phyloP scores from a whole-genome alignment of 768 basidiomycete species.

The Boletus rubroflammeus region DNA sequence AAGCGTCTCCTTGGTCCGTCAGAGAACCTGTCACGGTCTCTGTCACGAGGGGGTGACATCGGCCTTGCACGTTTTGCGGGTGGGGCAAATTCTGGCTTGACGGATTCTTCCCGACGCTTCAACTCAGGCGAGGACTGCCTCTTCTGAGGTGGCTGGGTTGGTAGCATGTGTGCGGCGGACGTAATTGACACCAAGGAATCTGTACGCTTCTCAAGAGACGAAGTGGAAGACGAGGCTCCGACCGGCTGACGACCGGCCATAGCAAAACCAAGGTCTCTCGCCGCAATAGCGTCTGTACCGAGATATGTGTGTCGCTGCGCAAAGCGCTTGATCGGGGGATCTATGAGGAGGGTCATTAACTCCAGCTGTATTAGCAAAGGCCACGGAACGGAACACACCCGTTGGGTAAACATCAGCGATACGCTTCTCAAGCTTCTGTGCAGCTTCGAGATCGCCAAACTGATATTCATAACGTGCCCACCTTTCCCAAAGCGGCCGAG shows the following conservation, averaged over 20 bases:
- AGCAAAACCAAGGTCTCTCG: conserved; percentile 83
- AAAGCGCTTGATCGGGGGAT: conserved; percentile 86
- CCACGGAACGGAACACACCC: conserved; percentile 44
- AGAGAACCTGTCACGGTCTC: conserved; percentile 46
- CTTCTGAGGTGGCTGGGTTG: conserved; percentile 22
- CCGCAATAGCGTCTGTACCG: conserved; percentile 83
- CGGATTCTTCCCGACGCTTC: conserved; percentile 43
- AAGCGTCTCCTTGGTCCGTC: conserved; percentile 38
- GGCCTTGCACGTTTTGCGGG: conserved; percentile 44
- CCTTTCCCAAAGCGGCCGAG: conserved; percentile 88
- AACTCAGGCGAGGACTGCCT: conserved; percentile 34
- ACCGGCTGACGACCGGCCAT: conserved; percentile 35
- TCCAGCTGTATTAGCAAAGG: not conserved
- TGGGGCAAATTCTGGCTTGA: conserved; percentile 37
- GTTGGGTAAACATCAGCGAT: conserved; percentile 85
- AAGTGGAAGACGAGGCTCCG: conserved; percentile 17
- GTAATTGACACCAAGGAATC: conserved; percentile 35
- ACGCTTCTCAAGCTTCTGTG: conserved; percentile 85
- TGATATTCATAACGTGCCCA: conserved; percentile 96
- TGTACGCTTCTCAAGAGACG: conserved; percentile 33
- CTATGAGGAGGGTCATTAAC: conserved; percentile 37
- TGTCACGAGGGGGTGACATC: conserved; percentile 45
- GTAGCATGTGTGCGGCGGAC: conserved; percentile 26
- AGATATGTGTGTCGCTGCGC: conserved; percentile 74
- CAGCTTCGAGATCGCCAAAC: conserved; percentile 86